Conservation (phyloP, 1,139 yeast species). For the Hyphopichia fennica region DNA sequence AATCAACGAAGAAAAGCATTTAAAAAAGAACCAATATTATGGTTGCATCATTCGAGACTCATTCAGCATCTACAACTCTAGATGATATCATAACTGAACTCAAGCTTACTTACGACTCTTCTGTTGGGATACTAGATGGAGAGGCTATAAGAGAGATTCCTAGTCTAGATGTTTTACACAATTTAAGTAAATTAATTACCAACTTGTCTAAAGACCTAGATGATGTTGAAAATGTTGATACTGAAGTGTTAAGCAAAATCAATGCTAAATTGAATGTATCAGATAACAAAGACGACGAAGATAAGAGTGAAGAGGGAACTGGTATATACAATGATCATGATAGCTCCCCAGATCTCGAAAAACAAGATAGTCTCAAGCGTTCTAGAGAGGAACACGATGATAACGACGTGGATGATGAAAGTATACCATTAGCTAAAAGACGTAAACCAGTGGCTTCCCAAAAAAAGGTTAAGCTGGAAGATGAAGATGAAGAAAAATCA, state of each 20-base stretch:
- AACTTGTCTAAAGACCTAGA: slow-evolving; percentile 51
- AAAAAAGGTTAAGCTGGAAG: slow-evolving; percentile 9
- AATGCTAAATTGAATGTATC: slow-evolving; percentile 12
- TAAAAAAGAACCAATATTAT: not conserved
- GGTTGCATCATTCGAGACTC: slow-evolving; percentile 12
- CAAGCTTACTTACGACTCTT: slow-evolving; percentile 55
- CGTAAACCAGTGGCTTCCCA: slow-evolving; percentile 7
- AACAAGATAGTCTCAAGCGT: slow-evolving; percentile 3
- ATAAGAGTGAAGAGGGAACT: slow-evolving; percentile 5
- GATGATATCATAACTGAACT: slow-evolving; percentile 55
- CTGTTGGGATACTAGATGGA: slow-evolving; percentile 62
- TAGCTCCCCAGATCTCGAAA: not conserved
- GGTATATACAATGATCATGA: slow-evolving; percentile 6
- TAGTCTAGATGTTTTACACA: slow-evolving; percentile 40
- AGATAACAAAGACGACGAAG: slow-evolving; percentile 8
- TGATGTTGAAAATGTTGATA: slow-evolving; percentile 47
- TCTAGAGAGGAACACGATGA: slow-evolving; percentile 8
- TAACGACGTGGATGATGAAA: slow-evolving; percentile 9
- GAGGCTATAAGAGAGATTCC: slow-evolving; percentile 52
- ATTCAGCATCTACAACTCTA: slow-evolving; percentile 44
- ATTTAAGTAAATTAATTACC: slow-evolving; percentile 47
- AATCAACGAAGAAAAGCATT: too few relatives aligned
- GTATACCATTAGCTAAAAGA: slow-evolving; percentile 13
- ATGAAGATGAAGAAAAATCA: slow-evolving; percentile 10
- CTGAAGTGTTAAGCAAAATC: slow-evolving; percentile 29